phyloP scores from a whole-genome alignment of 352 stramenopile genomes.

The Phytophthora meadii region DNA sequence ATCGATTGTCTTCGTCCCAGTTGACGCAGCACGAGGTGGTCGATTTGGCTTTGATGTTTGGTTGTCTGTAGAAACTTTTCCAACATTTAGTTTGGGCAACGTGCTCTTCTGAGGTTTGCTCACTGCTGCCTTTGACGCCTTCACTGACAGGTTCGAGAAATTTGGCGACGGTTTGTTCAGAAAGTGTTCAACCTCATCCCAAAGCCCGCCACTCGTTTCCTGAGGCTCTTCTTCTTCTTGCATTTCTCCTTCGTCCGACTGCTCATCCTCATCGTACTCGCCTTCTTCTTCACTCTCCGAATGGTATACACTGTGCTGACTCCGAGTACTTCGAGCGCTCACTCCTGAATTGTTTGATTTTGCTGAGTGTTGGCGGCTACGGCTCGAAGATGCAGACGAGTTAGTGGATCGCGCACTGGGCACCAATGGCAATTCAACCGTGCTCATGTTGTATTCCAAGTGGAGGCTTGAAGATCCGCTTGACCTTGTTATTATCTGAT shows the following conservation, averaged over 20 bases:
- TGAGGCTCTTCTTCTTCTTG: slow-evolving; percentile 48
- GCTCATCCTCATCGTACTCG: slow-evolving; percentile 7
- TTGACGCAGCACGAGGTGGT: slow-evolving; percentile 12
- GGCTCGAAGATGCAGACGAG: slow-evolving; percentile 51
- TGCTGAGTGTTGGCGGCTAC: slow-evolving; percentile 52
- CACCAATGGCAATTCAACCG: slow-evolving; percentile 62
- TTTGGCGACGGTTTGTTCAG: slow-evolving; percentile 75
- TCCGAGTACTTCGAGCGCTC: slow-evolving; percentile 42
- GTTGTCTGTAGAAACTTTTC: slow-evolving; percentile 40
- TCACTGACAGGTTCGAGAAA: slow-evolving; percentile 46
- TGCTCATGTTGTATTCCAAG: slow-evolving; percentile 41
- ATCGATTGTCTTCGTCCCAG: slow-evolving; percentile 52
- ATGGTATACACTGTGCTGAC: slow-evolving; percentile 33
- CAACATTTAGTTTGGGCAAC: slow-evolving; percentile 47
- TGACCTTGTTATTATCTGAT: slow-evolving; percentile 30
- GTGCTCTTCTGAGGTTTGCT: slow-evolving; percentile 46
- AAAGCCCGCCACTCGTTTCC: slow-evolving; percentile 53
- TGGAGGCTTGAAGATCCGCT: not conserved
- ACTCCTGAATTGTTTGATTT: slow-evolving; percentile 45
- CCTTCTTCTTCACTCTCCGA: slow-evolving; percentile 20
- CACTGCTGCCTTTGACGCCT: slow-evolving; percentile 23
- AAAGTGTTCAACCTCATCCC: slow-evolving; percentile 81
- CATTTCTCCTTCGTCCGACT: slow-evolving; percentile 14
- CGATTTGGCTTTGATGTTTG: slow-evolving; percentile 27
- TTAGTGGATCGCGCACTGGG: slow-evolving; percentile 46